A percentile compares a stretch with the other conserved stretches of the same genome.
These are phyloP conservation scores for Cryptococcus sp. DNA, from an alignment of 1,284 basidiomycete species.

Conservation along the genomic window DNA sequence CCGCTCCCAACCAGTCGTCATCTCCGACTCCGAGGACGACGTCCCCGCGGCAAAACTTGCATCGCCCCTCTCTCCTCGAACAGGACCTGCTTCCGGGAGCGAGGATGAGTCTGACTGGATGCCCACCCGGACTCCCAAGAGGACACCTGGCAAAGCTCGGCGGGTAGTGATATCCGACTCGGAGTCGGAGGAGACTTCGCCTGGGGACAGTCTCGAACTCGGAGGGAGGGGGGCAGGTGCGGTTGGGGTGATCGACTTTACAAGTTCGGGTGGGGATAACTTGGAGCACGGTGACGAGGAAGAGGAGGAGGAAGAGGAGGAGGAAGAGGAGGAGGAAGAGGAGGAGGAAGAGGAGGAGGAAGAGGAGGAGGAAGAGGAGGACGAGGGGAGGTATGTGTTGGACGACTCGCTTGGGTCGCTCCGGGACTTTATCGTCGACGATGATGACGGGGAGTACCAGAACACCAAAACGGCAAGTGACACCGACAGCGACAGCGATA, in stretches of 20 bases:
- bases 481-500: slow-evolving; percentile 9
- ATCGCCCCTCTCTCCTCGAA: not conserved
- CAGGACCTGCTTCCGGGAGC: not conserved
- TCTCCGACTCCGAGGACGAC: not conserved
- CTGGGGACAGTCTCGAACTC: not conserved
- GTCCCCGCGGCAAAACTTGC: too few species aligned
- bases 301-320: slow-evolving; percentile 9
- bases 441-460: slow-evolving; percentile 26
- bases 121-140: slow-evolving; percentile 1
- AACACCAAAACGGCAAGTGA: slow-evolving; percentile 1
- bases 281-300: slow-evolving; percentile 3
- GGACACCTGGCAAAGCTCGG: not conserved
- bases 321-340: slow-evolving; percentile 1
- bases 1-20: not conserved
- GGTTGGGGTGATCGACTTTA: not conserved
- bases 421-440: slow-evolving; percentile 45
- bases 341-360: slow-evolving; percentile 5
- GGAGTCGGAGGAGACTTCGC: slow-evolving; percentile 1
- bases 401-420: slow-evolving; percentile 36
- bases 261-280: not conserved
- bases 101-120: slow-evolving; percentile 5
- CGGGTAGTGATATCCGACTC: slow-evolving; percentile 12
- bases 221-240: not conserved
- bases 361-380: slow-evolving; percentile 9
- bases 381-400: slow-evolving; percentile 20